These are phyloP conservation scores for Hortaea sp. DNA, from an alignment of 2,329 filamentous ascomycete species.

Conservation along the genomic window DNA sequence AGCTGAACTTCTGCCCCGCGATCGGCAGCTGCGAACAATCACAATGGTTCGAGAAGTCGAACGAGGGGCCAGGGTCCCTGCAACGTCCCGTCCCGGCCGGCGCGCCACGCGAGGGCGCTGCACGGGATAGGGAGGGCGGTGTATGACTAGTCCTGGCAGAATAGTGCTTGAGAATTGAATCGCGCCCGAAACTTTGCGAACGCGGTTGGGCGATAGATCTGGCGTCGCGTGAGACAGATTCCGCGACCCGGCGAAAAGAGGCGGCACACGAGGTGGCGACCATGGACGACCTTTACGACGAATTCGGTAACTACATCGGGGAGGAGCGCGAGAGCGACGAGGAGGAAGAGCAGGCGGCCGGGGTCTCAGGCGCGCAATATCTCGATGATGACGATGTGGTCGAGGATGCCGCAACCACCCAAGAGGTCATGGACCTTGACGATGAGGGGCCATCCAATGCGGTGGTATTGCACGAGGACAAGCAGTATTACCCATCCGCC, in stretches of 20 bases:
- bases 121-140: neutral
- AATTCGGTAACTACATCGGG: conserved; percentile 99
- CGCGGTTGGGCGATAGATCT: neutral
- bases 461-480: conserved; percentile 96
- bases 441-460: conserved; percentile 87
- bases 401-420: conserved; percentile 45
- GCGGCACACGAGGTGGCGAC: conserved; percentile 3
- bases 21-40: neutral
- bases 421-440: conserved; percentile 91
- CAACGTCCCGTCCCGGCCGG: neutral
- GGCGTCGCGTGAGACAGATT: no score
- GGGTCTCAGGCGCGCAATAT: conserved; percentile 70
- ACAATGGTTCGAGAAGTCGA: neutral
- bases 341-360: conserved; percentile 55
- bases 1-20: neutral
- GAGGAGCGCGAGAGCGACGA: conserved; percentile 82
- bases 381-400: conserved; percentile 59
- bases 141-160: neutral
- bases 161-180: neutral
- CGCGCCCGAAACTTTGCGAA: neutral
- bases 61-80: neutral
- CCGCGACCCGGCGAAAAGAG: no score
- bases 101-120: neutral
- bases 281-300: conserved; percentile 95
- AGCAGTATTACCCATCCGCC: conserved; percentile 98